Conservation (phyloP, 164 flowering plant genomes). For the Umbilicus rupestris region DNA sequence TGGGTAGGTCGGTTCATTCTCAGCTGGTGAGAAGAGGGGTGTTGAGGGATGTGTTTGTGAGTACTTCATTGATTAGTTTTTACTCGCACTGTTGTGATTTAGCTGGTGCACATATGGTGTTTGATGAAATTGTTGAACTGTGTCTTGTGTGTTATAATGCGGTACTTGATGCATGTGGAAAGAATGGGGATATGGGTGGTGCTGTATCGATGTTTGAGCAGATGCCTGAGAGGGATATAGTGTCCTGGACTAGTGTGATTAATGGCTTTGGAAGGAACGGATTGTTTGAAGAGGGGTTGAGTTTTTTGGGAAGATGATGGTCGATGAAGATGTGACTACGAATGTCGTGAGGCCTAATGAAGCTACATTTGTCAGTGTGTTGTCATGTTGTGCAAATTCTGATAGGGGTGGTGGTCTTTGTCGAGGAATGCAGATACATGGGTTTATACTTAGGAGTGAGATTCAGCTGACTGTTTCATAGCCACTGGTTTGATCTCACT, state of each 20-base stretch:
- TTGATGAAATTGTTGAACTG: conserved; percentile 52
- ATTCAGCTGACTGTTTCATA: conserved; percentile 24
- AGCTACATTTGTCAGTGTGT: conserved; percentile 63
- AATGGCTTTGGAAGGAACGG: conserved; percentile 48
- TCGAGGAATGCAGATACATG: conserved; percentile 62
- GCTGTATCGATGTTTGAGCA: conserved; percentile 36
- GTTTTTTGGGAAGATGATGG: conserved; percentile 49
- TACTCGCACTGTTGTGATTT: conserved; percentile 33
- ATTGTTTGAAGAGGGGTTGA: conserved; percentile 31
- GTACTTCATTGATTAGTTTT: conserved; percentile 38
- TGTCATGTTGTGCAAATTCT: conserved; percentile 49
- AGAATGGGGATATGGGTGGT: conserved; percentile 47
- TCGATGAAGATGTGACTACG: conserved; percentile 21
- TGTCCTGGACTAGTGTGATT: conserved; percentile 70
- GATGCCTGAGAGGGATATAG: conserved; percentile 50
- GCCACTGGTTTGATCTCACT: conserved; percentile 58
- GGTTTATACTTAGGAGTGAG: conserved; percentile 36
- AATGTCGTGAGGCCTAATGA: conserved; percentile 48
- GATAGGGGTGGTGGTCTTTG: conserved; percentile 28
- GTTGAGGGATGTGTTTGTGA: conserved; percentile 33
- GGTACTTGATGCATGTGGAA: conserved; percentile 52
- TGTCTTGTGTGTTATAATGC: conserved; percentile 55
- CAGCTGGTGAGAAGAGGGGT: conserved; percentile 35
- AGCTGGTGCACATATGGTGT: conserved; percentile 33
- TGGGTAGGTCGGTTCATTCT: background rate